Evolutionary conservation across 1,139 yeast species (phyloP), one percentile per base, ranked within the genome.

Genomic region (Saccharomyces hybrid): DNA sequence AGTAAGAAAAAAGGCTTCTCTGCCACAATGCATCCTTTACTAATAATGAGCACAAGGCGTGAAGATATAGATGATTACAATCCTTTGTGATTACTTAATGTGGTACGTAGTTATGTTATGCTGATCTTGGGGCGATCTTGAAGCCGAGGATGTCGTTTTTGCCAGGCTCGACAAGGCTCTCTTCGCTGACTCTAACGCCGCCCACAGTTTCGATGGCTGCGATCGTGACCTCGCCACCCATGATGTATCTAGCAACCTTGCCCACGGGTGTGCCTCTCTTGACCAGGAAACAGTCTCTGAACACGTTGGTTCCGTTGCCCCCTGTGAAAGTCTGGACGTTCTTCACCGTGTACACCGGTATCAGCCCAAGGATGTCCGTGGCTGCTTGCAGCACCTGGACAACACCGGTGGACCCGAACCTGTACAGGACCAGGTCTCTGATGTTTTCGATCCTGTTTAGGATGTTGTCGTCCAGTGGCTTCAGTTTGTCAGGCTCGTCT

Each of bases 381-480:
- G 95, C 93, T 0, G 90, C 89, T 69, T 88, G 95, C 51, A 93
- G 74, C 46, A 93, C 90, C 67, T 88, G 90, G 2, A 88, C 90
- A 29, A 91, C 96, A 31, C 99, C 99, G 0, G 99, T 93, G 5
- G 96, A 88, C 1, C 98, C 98, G 73, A 93, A 93, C 63, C 99
- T 73, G 69, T 87, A 93, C 47, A 93, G 79, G 8, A 93, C 97
- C 69, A 93, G 77, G 68, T 93, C 99, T 57, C 95, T 78, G 44
- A 93, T 86, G 60, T 84, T 85, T 61, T 93, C 99, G 20, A 93
- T 81, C 57, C 97, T 76, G 64, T 79, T 81, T 29, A 73, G 62
- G 48, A 90, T 73, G 67, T 87, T 88, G 13, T 89, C 96, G 66
- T 91, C 97, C 61, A 91, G 68, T 23, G 82, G 85, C 64, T 83